Percentiles rank a stretch among this genome's conserved stretches.
These are phyloP conservation scores for Eucalyptus fibrosa DNA, from an alignment of 345 rosid species.

Conservation along the genomic window DNA sequence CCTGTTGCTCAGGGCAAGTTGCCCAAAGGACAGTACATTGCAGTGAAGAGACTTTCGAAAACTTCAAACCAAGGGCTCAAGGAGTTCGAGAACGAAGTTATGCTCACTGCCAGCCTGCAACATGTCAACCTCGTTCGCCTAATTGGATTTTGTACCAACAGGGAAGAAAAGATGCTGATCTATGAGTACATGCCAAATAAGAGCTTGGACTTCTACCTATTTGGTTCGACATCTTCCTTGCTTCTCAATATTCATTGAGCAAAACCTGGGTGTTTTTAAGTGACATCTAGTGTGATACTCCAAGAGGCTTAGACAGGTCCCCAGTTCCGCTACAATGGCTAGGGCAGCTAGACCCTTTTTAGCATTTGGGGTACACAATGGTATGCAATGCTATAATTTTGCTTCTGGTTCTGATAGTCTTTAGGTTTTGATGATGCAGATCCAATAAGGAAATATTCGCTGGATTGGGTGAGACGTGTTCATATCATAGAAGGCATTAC, in stretches of 20 bases:
- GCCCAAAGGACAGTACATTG: slow-evolving; percentile 11
- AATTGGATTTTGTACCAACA: slow-evolving; percentile 17
- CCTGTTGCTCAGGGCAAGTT: slow-evolving; percentile 9
- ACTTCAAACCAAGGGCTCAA: slow-evolving; percentile 21
- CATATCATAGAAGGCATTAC: slow-evolving; percentile 25
- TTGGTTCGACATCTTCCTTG: not conserved
- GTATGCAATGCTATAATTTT: not conserved
- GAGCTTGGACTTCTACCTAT: slow-evolving; percentile 20
- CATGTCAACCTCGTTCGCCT: slow-evolving; percentile 21
- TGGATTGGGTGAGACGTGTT: slow-evolving; percentile 20
- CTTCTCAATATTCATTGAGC: not conserved
- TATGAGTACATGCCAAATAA: slow-evolving; percentile 23
- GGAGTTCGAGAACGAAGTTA: slow-evolving; percentile 23
- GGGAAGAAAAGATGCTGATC: slow-evolving; percentile 23
- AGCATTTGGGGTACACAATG: not conserved
- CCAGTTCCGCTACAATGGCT: not conserved
- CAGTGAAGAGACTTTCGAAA: slow-evolving; percentile 26
- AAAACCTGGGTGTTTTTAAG: not conserved
- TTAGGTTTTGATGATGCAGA: slow-evolving; percentile 1
- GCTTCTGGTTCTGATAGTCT: not conserved
- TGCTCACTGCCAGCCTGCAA: slow-evolving; percentile 21
- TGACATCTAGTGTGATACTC: not conserved
- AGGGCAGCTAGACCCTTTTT: not conserved
- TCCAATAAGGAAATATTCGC: not conserved
- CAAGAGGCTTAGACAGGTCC: not conserved